Evolutionary conservation across 2,329 filamentous ascomycete species (phyloP).

Genomic region (Sporothrix protearum): DNA sequence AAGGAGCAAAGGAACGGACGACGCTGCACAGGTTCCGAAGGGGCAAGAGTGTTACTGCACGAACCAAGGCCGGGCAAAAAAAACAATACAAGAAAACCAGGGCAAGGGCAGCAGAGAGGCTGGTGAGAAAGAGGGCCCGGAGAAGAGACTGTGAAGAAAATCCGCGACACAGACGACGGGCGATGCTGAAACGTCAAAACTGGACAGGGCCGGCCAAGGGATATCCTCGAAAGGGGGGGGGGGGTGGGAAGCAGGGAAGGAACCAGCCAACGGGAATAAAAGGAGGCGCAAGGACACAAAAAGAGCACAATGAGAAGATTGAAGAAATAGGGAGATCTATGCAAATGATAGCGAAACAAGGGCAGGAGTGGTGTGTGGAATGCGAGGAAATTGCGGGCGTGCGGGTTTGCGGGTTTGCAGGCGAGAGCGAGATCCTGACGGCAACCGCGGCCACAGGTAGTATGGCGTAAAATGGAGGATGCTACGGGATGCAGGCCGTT

Average conservation of each 20-base stretch:
- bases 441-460: neutral
- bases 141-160: constrained; percentile 25
- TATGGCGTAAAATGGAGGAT: neutral
- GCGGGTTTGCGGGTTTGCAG: neutral
- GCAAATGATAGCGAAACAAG: constrained; percentile 3
- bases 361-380: constrained; percentile 7
- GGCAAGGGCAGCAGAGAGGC: neutral
- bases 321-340: neutral
- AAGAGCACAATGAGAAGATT: neutral
- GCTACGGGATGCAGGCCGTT: neutral
- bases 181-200: constrained; percentile 35
- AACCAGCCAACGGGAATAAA: constrained; percentile 19
- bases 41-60: neutral
- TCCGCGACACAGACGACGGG: constrained; percentile 32
- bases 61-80: neutral
- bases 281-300: constrained; percentile 2
- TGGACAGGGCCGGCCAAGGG: constrained; percentile 27
- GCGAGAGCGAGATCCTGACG: neutral
- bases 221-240: constrained; percentile 18
- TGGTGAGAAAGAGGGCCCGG: neutral
- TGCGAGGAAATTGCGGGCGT: neutral
- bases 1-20: neutral
- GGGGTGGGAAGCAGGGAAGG: neutral
- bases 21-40: neutral
- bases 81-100: neutral